Base-by-base conservation (phyloP, 2,329 filamentous ascomycete genomes). In the Ascochyta lentis region DNA sequence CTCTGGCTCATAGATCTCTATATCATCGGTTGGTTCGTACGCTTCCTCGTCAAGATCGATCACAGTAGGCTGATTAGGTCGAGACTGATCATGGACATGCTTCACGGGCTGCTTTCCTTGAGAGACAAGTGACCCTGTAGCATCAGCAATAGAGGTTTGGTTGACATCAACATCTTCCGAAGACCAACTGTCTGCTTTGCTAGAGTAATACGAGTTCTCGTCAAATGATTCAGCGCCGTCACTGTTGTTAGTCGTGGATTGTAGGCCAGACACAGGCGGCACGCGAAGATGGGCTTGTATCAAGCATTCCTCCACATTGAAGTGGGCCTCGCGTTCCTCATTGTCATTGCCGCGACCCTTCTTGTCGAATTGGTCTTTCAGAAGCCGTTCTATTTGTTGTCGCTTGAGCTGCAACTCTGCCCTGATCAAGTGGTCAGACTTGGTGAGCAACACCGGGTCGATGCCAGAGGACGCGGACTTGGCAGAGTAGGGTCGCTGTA, bases 181-280 rank as follows among this genome's bases (percentile, higher is more conserved):
- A 72, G 85, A 78, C 61, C 92, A 96, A 74, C 93, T 90, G 80
- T 93, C 89, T 61, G 84, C 85, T 79, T 89, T 91, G 78, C 93
- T 97, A 64, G 94, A 97, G 81, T 98, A 97, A 77, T 96, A 96
- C 37, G 92, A 95, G 72, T 96, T 92, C 74, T 96, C 89, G 78
- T 97, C 92, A 79, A 92, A 91, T 33, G 91, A 95, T 76, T 94
- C 91, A 83, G 83, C 90, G 71, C 84, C 83, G 74, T 86, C 86
- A 70, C 81, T 81, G 76, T 88, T 81, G 79, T 85, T 84, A 81
- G 81, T 80, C 56, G 77, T 73, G 59, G 77, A 72, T 34, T 64
- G 77, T 60, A 84, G 80, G 70, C 85, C 83, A 68, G 89, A 84
- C 65, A 88, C 81, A 52, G 87, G 87, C 75, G 88, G 86, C 71